These are phyloP conservation scores for Crithidia mellificae DNA, from an alignment of 208 protist species.

Conservation along the genomic window DNA sequence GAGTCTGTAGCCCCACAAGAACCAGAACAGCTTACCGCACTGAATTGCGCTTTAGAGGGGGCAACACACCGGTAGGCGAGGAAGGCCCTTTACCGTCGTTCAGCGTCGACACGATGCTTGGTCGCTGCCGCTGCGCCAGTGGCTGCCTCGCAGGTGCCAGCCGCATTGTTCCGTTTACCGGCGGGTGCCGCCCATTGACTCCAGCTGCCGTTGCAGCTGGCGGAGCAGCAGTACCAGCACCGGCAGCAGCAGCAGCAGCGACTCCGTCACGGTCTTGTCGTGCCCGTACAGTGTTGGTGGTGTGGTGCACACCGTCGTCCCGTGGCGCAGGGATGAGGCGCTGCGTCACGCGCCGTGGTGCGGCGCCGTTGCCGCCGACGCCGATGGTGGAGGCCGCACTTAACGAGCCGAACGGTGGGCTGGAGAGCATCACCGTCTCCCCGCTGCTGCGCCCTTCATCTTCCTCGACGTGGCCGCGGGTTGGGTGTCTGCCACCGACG, in stretches of 20 bases:
- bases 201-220: not conserved
- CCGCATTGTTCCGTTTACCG: not conserved
- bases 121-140: conserved; percentile 10
- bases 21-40: not conserved
- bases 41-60: conserved; percentile 4
- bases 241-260: too few species aligned
- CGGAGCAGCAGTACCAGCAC: too few species aligned
- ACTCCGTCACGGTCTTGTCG: not conserved
- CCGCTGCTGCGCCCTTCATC: conserved; percentile 1
- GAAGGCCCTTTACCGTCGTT: not conserved
- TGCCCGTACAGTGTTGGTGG: too few species aligned
- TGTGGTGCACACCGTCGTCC: not conserved
- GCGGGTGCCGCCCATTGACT: conserved; percentile 1
- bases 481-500: not conserved
- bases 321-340: not conserved
- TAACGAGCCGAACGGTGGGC: not conserved
- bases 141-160: conserved; percentile 8
- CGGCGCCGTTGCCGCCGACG: not conserved
- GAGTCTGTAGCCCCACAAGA: too few species aligned
- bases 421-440: conserved; percentile 12
- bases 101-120: not conserved
- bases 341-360: conserved; percentile 8
- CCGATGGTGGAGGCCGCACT: not conserved
- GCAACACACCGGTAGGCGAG: conserved; percentile 2
- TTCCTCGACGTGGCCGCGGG: not conserved